Percentiles rank a stretch among this genome's conserved stretches.
phyloP scores from a whole-genome alignment of 139 green algal genomes.

The Protoeuglena noctilucae region DNA sequence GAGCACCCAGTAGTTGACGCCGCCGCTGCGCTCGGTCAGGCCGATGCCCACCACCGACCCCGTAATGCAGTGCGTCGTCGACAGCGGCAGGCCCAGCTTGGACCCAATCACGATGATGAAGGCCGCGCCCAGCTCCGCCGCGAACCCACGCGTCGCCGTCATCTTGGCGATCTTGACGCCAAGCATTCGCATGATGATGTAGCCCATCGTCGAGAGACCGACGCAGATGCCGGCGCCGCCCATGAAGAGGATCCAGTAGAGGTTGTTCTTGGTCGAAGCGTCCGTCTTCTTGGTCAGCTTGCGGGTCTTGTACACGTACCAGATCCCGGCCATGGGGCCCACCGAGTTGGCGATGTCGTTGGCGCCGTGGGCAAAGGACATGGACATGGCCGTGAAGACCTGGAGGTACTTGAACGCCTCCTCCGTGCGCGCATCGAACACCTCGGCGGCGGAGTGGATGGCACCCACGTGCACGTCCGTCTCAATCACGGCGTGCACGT shows the following conservation, averaged over 20 bases:
- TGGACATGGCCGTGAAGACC: constrained; percentile 65
- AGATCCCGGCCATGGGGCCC: constrained; percentile 54
- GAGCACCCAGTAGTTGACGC: constrained; percentile 28
- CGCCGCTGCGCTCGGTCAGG: constrained; percentile 23
- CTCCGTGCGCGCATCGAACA: constrained; percentile 56
- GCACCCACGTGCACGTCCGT: constrained; percentile 13
- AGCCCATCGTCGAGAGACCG: constrained; percentile 51
- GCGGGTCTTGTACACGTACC: constrained; percentile 17
- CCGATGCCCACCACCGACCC: constrained; percentile 35
- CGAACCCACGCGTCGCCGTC: constrained; percentile 38
- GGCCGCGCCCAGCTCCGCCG: constrained; percentile 38
- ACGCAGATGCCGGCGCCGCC: constrained; percentile 55
- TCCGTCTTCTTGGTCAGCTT: constrained; percentile 9
- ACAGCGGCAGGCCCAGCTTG: constrained; percentile 43
- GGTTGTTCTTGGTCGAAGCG: background rate
- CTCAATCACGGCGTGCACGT: constrained; percentile 17
- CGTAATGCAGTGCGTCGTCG: constrained; percentile 48
- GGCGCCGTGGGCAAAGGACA: constrained; percentile 67
- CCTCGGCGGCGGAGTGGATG: constrained; percentile 41
- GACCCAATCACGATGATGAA: constrained; percentile 38
- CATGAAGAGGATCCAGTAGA: constrained; percentile 53
- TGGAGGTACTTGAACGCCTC: constrained; percentile 53
- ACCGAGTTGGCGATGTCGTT: constrained; percentile 71
- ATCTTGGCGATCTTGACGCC: constrained; percentile 40
- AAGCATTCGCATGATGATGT: constrained; percentile 29